Evolutionary conservation across 2,329 filamentous ascomycete species (phyloP).

Genomic region (Aspergillus ruber): DNA sequence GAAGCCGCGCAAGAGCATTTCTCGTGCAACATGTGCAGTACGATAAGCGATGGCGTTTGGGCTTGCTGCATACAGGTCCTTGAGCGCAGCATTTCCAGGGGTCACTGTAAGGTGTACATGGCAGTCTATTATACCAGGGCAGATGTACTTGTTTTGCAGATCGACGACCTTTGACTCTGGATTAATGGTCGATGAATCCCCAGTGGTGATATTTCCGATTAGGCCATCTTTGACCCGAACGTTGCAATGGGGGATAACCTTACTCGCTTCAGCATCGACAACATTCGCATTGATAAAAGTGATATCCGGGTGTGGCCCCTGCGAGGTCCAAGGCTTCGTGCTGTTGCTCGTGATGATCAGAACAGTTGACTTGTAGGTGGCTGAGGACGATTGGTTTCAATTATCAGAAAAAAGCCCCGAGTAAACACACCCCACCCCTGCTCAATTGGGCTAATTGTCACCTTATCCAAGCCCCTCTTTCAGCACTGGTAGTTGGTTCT

Average conservation of each 20-base stretch:
- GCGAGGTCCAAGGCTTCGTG: constrained; percentile 22
- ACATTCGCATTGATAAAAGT: constrained; percentile 42
- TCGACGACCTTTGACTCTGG: constrained; percentile 16
- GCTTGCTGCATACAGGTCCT: constrained; percentile 30
- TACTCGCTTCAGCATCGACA: constrained; percentile 35
- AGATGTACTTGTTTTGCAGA: constrained; percentile 40
- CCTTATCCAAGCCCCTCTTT: too few species aligned
- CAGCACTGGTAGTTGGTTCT: too few species aligned
- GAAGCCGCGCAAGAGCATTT: constrained; percentile 53
- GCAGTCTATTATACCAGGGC: constrained; percentile 48
- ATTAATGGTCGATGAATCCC: constrained; percentile 11
- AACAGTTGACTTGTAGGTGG: too few species aligned
- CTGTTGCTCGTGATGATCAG: not conserved
- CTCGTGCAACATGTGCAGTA: constrained; percentile 5
- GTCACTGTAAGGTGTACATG: constrained; percentile 46
- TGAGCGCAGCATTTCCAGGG: constrained; percentile 36
- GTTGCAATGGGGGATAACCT: constrained; percentile 18
- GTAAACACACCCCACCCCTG: too few species aligned
- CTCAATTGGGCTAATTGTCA: too few species aligned
- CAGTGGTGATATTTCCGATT: constrained; percentile 20
- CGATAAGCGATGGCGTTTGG: constrained; percentile 14
- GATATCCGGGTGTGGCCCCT: constrained; percentile 13
- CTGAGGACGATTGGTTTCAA: too few species aligned
- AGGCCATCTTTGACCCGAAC: constrained; percentile 33
- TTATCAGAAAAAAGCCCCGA: too few species aligned